phyloP scores from a whole-genome alignment of 2,329 filamentous ascomycete genomes.

The Exophiala oligosperma region DNA sequence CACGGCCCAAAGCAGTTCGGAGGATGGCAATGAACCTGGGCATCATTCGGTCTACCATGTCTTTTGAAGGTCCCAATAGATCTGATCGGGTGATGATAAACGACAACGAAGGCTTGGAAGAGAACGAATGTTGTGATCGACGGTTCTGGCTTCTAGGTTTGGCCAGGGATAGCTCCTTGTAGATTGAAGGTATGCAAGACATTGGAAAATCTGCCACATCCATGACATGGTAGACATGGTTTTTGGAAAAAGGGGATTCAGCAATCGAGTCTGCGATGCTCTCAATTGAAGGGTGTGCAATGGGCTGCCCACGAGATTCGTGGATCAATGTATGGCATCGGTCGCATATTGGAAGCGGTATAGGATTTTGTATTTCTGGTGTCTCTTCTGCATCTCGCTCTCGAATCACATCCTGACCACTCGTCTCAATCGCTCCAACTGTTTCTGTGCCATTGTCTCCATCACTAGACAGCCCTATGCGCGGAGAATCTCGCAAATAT shows the following conservation, averaged over 20 bases:
- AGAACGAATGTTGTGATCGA: slow-evolving; percentile 52
- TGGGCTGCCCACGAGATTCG: slow-evolving; percentile 69
- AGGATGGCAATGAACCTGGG: slow-evolving; percentile 78
- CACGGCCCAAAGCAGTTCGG: slow-evolving; percentile 69
- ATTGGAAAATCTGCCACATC: slow-evolving; percentile 97
- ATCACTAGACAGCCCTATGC: neutral
- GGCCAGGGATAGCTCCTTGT: slow-evolving; percentile 68
- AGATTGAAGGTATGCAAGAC: slow-evolving; percentile 79
- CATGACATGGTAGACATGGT: slow-evolving; percentile 92
- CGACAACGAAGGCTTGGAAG: slow-evolving; percentile 60
- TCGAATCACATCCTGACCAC: neutral
- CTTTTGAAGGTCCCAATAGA: slow-evolving; percentile 77
- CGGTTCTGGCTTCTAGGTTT: slow-evolving; percentile 78
- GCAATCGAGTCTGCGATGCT: slow-evolving; percentile 80
- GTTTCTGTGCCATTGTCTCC: slow-evolving; percentile 1
- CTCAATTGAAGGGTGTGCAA: slow-evolving; percentile 77
- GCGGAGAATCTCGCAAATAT: slow-evolving; percentile 19
- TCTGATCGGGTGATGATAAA: slow-evolving; percentile 92
- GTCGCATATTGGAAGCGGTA: slow-evolving; percentile 67
- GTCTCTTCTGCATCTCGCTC: neutral
- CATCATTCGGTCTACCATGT: slow-evolving; percentile 82
- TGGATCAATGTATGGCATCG: slow-evolving; percentile 82
- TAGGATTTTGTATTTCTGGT: slow-evolving; percentile 3
- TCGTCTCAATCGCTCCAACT: neutral
- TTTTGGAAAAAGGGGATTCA: slow-evolving; percentile 85